phyloP scores from a whole-genome alignment of 495 filamentous ascomycete genomes.

The Oleoguttula mirabilis region DNA sequence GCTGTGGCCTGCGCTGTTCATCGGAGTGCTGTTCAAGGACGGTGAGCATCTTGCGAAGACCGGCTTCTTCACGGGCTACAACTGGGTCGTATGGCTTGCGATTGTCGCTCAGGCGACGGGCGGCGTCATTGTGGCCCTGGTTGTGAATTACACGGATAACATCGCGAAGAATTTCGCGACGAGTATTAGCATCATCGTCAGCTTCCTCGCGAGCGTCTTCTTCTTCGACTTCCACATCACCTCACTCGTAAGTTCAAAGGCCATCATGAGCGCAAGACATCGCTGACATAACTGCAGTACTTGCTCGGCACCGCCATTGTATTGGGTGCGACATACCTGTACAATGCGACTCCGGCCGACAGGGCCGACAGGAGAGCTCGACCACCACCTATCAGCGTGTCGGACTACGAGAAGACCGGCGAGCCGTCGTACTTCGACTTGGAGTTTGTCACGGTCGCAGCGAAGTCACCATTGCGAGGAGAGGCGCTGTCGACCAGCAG shows the following conservation, averaged over 20 bases:
- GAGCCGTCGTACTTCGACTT: conserved; percentile 42
- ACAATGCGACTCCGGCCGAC: conserved; percentile 38
- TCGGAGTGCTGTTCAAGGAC: conserved; percentile 78
- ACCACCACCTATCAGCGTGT: conserved; percentile 63
- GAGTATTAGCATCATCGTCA: conserved; percentile 76
- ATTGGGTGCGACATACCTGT: conserved; percentile 70
- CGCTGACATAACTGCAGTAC: conserved; percentile 46
- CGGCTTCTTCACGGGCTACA: conserved; percentile 91
- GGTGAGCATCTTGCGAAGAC: conserved; percentile 68
- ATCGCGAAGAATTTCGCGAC: conserved; percentile 87
- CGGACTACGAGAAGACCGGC: conserved; percentile 55
- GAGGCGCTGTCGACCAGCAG: conserved; percentile 52
- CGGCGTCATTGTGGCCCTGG: conserved; percentile 70
- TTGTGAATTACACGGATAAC: conserved; percentile 76
- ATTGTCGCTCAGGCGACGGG: conserved; percentile 72
- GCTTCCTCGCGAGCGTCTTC: conserved; percentile 68
- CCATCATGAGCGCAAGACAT: not conserved
- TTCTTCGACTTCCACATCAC: conserved; percentile 73
- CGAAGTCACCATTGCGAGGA: conserved; percentile 35
- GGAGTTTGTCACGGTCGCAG: conserved; percentile 32
- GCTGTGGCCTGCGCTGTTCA: conserved; percentile 62
- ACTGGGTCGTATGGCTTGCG: conserved; percentile 76
- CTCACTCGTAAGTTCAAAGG: conserved; percentile 44
- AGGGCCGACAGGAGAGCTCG: conserved; percentile 22
- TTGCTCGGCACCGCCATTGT: conserved; percentile 66